Base-by-base conservation (phyloP, 345 rosid species). In the Euphorbia peplus region DNA sequence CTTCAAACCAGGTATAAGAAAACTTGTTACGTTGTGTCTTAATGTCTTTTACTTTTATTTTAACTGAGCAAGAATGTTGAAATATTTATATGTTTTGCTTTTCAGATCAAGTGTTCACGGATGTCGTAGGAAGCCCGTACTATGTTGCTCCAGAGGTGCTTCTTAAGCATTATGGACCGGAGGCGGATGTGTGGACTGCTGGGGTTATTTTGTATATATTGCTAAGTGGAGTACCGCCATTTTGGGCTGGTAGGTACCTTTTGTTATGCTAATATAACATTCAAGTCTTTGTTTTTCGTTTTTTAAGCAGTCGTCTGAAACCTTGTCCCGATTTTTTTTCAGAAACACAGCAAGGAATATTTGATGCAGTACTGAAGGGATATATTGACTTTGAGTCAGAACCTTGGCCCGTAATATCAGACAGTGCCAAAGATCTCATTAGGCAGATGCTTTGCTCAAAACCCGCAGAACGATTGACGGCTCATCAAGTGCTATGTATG, bases 271-370 rank as follows among this genome's bases (percentile, higher is more conserved):
- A 55, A 26, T 16, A 30, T 25, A 41, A 46, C 24, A 6, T 5
- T 50, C 53, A 21, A 53, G 52, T 4, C 41, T 58, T 58, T 39
- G 64, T 68, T 59, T 25, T 71, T 29, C n/a, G 13, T 70, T 28
- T 56, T 39, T 37, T 68, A 26, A 37, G 73, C 63, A 57, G 60
- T 21, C 16, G 48, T 25, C 68, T 75, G 19, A 73, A 77, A 28
- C 53, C 69, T 64, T 71, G 51, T 35, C 56, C 53, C 50, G 21
- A 46, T 39, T 58, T 71, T 67, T 57, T 32, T 73, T 70, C 81
- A 93, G 98, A 93, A 83, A 88, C 97, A 63, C 97, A 91, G 72
- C 97, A 93, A 79, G 98, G 97, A 74, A 93, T 93, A 80, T 93
- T 93, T 77, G 98, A 89, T 84, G 97, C 97, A 6, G 97, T 93